These are phyloP conservation scores for Auxenochlorella pyrenoidosa DNA, from an alignment of 139 green algal genomes.

Conservation along the genomic window DNA sequence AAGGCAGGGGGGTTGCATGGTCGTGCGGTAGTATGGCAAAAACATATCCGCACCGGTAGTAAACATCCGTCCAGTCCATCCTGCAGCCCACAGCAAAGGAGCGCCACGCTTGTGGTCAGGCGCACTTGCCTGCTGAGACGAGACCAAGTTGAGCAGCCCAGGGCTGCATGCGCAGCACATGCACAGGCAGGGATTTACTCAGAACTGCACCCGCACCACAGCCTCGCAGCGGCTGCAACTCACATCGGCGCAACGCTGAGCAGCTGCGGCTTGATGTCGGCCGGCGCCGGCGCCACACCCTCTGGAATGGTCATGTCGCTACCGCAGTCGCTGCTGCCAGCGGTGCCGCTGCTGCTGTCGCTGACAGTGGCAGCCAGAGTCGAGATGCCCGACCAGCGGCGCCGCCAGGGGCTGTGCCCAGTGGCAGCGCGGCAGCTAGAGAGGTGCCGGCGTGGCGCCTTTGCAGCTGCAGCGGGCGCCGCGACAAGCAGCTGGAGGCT, in stretches of 20 bases:
- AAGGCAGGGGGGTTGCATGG: too few relatives aligned
- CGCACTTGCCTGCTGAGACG: too few relatives aligned
- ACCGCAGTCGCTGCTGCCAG: background rate
- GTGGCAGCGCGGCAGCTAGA: background rate
- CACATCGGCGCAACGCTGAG: constrained; percentile 88
- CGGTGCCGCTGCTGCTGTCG: background rate
- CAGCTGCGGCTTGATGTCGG: constrained; percentile 48
- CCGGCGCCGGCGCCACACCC: background rate
- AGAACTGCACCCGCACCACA: constrained; percentile 66
- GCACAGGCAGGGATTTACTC: background rate
- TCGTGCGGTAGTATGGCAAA: background rate
- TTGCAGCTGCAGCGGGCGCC: background rate
- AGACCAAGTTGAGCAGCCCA: background rate
- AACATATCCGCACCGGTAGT: constrained; percentile 60
- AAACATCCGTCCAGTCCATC: constrained; percentile 95
- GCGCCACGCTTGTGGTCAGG: too few relatives aligned
- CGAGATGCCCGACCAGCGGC: background rate
- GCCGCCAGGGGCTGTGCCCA: background rate
- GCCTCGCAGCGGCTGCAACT: constrained; percentile 15
- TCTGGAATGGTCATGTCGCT: background rate
- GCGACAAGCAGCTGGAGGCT: background rate
- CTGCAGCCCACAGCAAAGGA: constrained; percentile 41
- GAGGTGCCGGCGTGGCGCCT: background rate
- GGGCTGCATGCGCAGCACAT: background rate
- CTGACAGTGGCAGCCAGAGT: background rate